A percentile compares a stretch with the other conserved stretches of the same genome.
Evolutionary conservation across 345 rosid species (phyloP).

Genomic region (Anacardium occidentale): DNA sequence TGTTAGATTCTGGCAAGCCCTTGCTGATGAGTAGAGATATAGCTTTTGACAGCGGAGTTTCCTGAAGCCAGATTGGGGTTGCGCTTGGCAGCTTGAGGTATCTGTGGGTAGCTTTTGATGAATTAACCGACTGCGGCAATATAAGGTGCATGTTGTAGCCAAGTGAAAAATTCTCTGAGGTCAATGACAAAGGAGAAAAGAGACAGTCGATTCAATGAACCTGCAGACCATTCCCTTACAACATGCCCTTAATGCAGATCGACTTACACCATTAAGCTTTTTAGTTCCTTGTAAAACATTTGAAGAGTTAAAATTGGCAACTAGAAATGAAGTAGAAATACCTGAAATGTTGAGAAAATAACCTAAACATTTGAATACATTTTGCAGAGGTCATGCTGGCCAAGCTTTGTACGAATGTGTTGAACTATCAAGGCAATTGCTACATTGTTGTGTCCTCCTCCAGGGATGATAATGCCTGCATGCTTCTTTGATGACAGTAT

Average conservation of each 20-base stretch:
- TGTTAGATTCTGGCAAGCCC: slow-evolving; percentile 83
- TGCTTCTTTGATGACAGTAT: slow-evolving; percentile 80
- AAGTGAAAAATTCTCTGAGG: too few relatives aligned
- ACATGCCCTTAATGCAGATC: too few relatives aligned
- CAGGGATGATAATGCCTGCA: slow-evolving; percentile 83
- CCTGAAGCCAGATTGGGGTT: slow-evolving; percentile 95
- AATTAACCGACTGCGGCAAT: slow-evolving; percentile 73
- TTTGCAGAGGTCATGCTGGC: too few relatives aligned
- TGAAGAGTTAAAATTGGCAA: too few relatives aligned
- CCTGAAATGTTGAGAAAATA: slow-evolving; percentile 78
- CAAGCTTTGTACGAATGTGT: slow-evolving; percentile 70
- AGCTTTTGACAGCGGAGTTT: slow-evolving; percentile 78
- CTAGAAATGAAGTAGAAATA: slow-evolving; percentile 13
- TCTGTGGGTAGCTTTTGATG: slow-evolving; percentile 89
- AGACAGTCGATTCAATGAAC: too few relatives aligned
- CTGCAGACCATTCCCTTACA: too few relatives aligned
- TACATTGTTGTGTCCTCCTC: slow-evolving; percentile 87
- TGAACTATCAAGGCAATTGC: slow-evolving; percentile 81
- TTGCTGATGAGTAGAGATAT: slow-evolving; percentile 68
- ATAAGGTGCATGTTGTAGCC: slow-evolving; percentile 3
- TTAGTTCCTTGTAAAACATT: too few relatives aligned
- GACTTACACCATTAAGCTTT: too few relatives aligned
- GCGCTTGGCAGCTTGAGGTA: slow-evolving; percentile 79
- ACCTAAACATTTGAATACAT: slow-evolving; percentile 39
- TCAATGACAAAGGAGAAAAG: too few relatives aligned